Evolutionary conservation across 768 basidiomycete genomes (phyloP), one percentile per base, ranked within the genome.

Genomic region (Kwoniella botswanensis): DNA sequence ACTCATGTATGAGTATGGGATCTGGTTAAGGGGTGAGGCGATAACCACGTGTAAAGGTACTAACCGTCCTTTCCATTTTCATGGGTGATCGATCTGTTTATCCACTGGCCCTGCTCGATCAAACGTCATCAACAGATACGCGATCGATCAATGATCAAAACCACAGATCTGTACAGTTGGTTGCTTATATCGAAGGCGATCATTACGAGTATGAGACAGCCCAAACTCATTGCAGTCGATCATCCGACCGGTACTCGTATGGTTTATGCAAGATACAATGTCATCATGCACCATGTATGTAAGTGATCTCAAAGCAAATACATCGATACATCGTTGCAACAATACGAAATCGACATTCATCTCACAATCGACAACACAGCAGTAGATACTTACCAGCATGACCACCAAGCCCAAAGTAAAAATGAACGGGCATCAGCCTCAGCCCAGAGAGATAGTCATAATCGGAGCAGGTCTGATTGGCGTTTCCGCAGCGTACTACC

Each of bases 391-490:
- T 7, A 58, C 2, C 21, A 58, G n/a, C 24, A 58, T 9, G 12
- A 10, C 12, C 15, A 58, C n/a, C 17, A 58, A 13, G 57, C 24
- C 24, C 6, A 44, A 17, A 35, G 35, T 35, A 35, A 35, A 35
- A 35, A 35, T 35, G 26, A 64, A 15, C 46, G 21, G 10, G 18
- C 12, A 15, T 41, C 21, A 15, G 9, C n/a, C 63, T 46, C 18
- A 29, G 54, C 41, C 64, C 7, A 53, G 60, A n/a, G 57, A 82
- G 54, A 89, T 93, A 60, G 87, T 92, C 24, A 88, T 94, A 67
- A 86, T 94, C 71, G 92, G 93, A 24, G 92, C 89, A 26, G 93
- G 93, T 0, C 92, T 94, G 74, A 90, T 94, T 50, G 93, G 93
- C 11, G 89, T 89, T 68, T 90, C 90, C 2, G 91, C 89, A 0